Base-by-base conservation (phyloP, 352 stramenopile species). In the Globisporangium emineosum region DNA sequence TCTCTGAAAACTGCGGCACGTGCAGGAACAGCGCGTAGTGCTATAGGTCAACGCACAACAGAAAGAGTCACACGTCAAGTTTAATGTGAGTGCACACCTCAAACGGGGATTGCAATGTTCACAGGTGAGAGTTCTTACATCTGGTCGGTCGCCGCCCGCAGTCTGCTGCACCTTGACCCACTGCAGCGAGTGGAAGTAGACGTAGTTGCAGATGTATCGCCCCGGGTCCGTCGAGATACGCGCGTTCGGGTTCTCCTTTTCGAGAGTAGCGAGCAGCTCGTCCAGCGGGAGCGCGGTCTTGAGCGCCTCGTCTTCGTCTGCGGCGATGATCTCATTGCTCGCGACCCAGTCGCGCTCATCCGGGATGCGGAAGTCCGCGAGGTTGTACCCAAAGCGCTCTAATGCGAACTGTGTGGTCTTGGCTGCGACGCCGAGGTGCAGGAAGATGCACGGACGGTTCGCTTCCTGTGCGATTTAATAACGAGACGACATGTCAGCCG, bases 161-260 rank as follows among this genome's bases (percentile, higher is more conserved):
- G 45, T 59, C 21, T 62, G 66, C 29, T 83, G 75, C 23, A 68
- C 54, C 40, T 89, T 82, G 64, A 73, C 66, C 81, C 83, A 91
- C 40, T 81, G 66, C 15, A 95, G 79, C 69, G 84, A 93, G 33
- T 78, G 67, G 66, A 82, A 95, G 77, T 91, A 95, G 17, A 92
- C 85, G 64, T 78, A 93, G 71, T 95, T 95, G 73, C 86, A 95
- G 61, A 95, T 91, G 73, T 92, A 95, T 25, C 86, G 74, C 6
- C 86, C 86, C 1, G 84, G 84, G 63, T 95, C 81, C 12, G 63
- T 89, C 15, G 86, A 95, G 51, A 95, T 74, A 5, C 32, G 59
- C 9, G 84, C 64, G 17, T 68, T 68, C 35, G 74, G 57, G 30
- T 77, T 70, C 21, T 78, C 51, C 2, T 54, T 47, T 53, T 74